Conservation (phyloP, 495 filamentous ascomycete genomes). For the Trichoderma erinaceum region DNA sequence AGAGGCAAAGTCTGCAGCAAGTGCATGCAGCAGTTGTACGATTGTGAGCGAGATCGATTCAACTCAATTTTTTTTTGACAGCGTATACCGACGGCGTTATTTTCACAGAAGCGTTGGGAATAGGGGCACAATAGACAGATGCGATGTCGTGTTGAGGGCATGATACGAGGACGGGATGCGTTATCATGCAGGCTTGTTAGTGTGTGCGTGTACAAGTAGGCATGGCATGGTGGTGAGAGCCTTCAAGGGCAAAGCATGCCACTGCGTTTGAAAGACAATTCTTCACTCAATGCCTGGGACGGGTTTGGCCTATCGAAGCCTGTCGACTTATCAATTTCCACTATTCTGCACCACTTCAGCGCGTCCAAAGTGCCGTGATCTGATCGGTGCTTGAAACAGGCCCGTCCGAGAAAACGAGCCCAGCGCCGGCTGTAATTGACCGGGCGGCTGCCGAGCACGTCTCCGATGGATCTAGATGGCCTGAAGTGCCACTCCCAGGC, state of each 20-base stretch:
- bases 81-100: background rate
- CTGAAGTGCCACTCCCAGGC: background rate
- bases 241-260: background rate
- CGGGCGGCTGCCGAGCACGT: no score
- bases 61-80: background rate
- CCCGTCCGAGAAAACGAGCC: no score
- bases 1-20: background rate
- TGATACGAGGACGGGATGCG: background rate
- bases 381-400: no score
- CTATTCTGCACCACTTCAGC: background rate
- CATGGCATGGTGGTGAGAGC: slow-evolving; percentile 6
- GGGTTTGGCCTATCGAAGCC: background rate
- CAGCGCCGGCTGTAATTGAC: no score
- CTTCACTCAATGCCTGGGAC: background rate
- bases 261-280: background rate
- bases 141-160: background rate
- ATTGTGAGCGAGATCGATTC: background rate
- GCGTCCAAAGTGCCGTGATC: background rate
- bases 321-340: background rate
- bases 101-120: background rate
- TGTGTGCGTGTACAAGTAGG: background rate
- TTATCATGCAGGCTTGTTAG: background rate
- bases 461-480: background rate
- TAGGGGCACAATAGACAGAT: background rate
- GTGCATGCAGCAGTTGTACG: slow-evolving; percentile 11